These are phyloP conservation scores for Spizellomyces sp. DNA, from an alignment of 192 early-diverging fungal genomes.

Conservation along the genomic window DNA sequence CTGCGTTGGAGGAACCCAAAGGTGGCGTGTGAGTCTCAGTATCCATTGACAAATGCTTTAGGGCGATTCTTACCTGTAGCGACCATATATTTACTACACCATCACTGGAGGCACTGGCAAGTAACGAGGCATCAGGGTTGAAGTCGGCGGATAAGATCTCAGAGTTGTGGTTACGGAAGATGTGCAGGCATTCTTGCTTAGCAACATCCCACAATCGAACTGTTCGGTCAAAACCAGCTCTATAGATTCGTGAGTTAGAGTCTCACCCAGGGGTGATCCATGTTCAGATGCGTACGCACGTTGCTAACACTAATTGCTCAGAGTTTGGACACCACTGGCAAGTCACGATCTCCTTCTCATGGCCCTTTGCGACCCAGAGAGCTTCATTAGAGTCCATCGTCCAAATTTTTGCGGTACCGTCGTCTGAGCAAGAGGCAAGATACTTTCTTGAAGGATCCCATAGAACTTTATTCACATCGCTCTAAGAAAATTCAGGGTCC, in stretches of 20 bases:
- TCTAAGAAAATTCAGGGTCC: conserved; percentile 26
- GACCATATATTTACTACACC: conserved; percentile 77
- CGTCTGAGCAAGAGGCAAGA: conserved; percentile 80
- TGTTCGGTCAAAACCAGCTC: conserved; percentile 77
- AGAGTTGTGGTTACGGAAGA: conserved; percentile 68
- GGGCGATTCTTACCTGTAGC: conserved; percentile 15
- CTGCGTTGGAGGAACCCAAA: background rate
- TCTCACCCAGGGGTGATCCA: background rate
- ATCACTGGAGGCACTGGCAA: conserved; percentile 81
- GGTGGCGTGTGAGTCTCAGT: conserved; percentile 8
- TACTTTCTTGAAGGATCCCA: conserved; percentile 72
- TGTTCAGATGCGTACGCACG: conserved; percentile 15
- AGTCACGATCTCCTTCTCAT: conserved; percentile 77
- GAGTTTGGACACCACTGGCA: conserved; percentile 77
- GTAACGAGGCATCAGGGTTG: conserved; percentile 70
- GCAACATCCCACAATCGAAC: conserved; percentile 86
- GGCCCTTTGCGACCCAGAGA: conserved; percentile 59
- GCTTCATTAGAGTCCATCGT: conserved; percentile 59
- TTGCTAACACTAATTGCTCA: conserved; percentile 41
- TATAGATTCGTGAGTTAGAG: conserved; percentile 21
- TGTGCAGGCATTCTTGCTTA: conserved; percentile 64
- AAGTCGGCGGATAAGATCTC: conserved; percentile 76
- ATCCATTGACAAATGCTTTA: too few relatives aligned
- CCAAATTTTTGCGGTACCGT: conserved; percentile 77
- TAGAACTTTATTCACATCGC: conserved; percentile 75